These are phyloP conservation scores for Blakeslea trispora DNA, from an alignment of 371 early-diverging fungal genomes.

Conservation along the genomic window DNA sequence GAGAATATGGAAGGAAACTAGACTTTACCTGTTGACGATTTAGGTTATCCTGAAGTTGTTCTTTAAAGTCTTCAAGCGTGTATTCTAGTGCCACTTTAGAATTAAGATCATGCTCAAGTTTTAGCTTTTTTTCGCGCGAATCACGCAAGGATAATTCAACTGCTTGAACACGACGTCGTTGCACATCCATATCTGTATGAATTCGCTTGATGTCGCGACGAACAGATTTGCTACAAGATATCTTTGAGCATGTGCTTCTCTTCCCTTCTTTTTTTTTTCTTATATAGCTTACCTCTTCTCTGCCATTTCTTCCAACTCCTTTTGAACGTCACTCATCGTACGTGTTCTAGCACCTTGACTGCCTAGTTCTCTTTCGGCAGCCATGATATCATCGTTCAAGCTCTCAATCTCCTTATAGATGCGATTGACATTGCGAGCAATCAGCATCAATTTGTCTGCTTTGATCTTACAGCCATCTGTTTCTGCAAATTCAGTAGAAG, in stretches of 20 bases:
- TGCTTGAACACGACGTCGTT: conserved; percentile 45
- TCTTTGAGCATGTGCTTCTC: too few species aligned
- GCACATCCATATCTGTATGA: conserved; percentile 43
- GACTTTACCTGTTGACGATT: conserved; percentile 11
- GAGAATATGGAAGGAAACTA: too few species aligned
- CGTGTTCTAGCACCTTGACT: conserved; percentile 58
- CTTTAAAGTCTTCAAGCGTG: conserved; percentile 27
- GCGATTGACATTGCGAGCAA: conserved; percentile 43
- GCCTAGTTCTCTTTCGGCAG: conserved; percentile 60
- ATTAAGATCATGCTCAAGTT: conserved; percentile 31
- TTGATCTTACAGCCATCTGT: conserved; percentile 20
- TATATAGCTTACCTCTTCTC: conserved; percentile 41
- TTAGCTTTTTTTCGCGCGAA: conserved; percentile 39
- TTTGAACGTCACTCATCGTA: conserved; percentile 69
- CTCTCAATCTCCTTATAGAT: conserved; percentile 39
- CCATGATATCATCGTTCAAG: conserved; percentile 43
- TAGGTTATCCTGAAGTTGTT: conserved; percentile 18
- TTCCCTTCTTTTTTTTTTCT: too few species aligned
- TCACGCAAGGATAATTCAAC: conserved; percentile 54
- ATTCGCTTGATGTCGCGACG: conserved; percentile 59
- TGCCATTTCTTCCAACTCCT: conserved; percentile 56
- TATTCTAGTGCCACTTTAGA: conserved; percentile 11
- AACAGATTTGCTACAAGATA: conserved; percentile 9
- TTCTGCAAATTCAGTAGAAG: conserved; percentile 15
- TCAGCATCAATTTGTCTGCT: conserved; percentile 17